phyloP scores from a whole-genome alignment of 2,329 filamentous ascomycete genomes.

The Aspergillus tubingensis region DNA sequence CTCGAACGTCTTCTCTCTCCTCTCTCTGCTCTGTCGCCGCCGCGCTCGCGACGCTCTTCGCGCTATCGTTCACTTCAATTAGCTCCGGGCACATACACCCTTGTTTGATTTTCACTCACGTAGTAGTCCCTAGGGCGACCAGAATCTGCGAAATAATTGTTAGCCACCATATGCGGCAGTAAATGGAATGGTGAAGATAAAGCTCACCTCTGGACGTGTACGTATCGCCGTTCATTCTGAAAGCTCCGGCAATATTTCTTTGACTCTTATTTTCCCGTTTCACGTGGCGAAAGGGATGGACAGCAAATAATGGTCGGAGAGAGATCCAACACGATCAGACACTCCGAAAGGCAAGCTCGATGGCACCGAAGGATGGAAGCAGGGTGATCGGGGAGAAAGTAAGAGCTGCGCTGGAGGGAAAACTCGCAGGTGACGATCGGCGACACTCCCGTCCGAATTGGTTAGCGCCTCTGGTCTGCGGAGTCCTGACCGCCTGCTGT shows the following conservation, averaged over 20 bases:
- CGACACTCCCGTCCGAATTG: conserved; percentile 20
- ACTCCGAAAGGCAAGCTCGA: conserved; percentile 2
- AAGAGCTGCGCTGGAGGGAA: conserved; percentile 30
- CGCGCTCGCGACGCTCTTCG: conserved; percentile 51
- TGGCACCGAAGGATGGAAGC: conserved; percentile 9
- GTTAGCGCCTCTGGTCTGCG: conserved; percentile 25
- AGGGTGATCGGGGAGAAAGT: conserved; percentile 7
- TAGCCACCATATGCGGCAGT: conserved; percentile 33
- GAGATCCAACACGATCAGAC: not conserved
- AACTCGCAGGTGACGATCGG: conserved; percentile 35
- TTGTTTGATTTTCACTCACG: conserved; percentile 42
- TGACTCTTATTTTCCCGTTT: conserved; percentile 9
- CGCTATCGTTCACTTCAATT: conserved; percentile 34
- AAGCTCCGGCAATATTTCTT: conserved; percentile 24
- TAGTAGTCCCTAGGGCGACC: conserved; percentile 57
- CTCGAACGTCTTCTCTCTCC: conserved; percentile 76
- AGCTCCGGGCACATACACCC: conserved; percentile 1
- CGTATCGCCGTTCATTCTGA: conserved; percentile 79
- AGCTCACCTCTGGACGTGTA: conserved; percentile 74
- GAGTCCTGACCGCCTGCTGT: conserved; percentile 31
- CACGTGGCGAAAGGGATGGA: not conserved
- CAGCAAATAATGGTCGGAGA: not conserved
- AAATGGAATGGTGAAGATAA: not conserved
- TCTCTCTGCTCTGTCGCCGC: conserved; percentile 46
- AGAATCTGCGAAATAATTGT: conserved; percentile 45